Base-by-base conservation (phyloP, 108 stramenopile genomes). In the Pelagomonas calceolata region DNA sequence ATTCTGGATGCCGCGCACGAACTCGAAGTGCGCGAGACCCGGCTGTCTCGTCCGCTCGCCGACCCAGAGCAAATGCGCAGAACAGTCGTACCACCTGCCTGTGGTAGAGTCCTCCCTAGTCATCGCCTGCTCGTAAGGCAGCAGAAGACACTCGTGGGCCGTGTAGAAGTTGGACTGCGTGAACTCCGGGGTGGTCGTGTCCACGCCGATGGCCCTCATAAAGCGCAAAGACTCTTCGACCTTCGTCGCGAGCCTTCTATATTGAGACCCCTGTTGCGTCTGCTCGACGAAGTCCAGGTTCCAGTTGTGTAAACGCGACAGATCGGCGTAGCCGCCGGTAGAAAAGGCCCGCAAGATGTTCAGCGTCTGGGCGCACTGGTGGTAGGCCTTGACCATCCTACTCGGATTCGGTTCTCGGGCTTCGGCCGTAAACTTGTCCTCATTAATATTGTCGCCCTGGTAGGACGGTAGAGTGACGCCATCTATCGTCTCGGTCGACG, bases 31-130 rank as follows among this genome's bases (percentile, higher is more conserved):
- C n/a, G 95, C 95, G 37, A 90, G 87, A 77, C 95, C 98, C 64
- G 95, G 86, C 81, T 97, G 88, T 67, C 98, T 88, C 36, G 98
- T 99, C 68, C 98, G 92, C 79, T 98, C 98, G 63, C 98, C 98
- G 33, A 98, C 91, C 96, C 98, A 99, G 39, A 99, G 85, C 91
- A 99, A 93, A 86, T 97, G 96, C 0, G 95, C 91, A 32, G 94
- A 94, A 80, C 94, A 95, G 82, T 95, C 95, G 77, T 95, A 96
- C 87, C 86, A 98, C 69, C 85, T 89, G 37, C 92, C 96, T 4
- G 94, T 94, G 45, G 88, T 92, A n/a, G 94, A 94, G 80, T 97
- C 96, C 74, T 88, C 76, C 35, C 97, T 87, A 46, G 98, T 98
- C 77, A 97, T 81, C 26, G 96, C 95, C 85, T 96, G 83, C 81